Evolutionary conservation across 129 eudicot species (phyloP), one percentile per base, ranked within the genome.

Genomic region (Solidago caesia): DNA sequence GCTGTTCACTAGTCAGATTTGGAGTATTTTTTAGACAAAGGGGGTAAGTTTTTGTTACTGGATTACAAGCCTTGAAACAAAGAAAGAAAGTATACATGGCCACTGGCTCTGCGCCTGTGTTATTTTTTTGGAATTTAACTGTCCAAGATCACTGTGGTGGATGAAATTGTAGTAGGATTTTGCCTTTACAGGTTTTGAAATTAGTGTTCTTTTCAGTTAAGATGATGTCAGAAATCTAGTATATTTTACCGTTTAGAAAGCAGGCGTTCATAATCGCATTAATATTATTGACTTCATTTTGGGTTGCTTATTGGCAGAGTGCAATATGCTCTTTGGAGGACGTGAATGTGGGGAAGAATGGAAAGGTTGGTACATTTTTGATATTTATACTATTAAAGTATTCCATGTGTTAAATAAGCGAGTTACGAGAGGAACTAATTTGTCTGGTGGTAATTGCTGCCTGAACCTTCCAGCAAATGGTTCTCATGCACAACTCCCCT

Each of bases 251-350:
- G 45, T 43, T 25, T 10, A 49, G 56, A 25, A 52, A 51, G 8
- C 26, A 6, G 53, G 47, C 47, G 16, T 47, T 45, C 63, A 25
- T 27, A 81, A 74, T 58, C 16, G 26, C 39, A 25, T 55, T 25
- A 21, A 68, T 6, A 63, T n/a, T 44, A 53, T 45, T 64, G 25
- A 80, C 75, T 58, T 33, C 43, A 3, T 67, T 49, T 39, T 69
- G 46, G 44, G 78, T 21, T 82, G 64, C 80, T 82, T 58, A 57
- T 78, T 84, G 47, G 72, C 96, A 94, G 99, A 70, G 85, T 79
- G 99, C 84, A 62, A 94, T 94, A 75, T 94, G 97, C 76, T 91
- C 99, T 52, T 85, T 94, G 86, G 97, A 91, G 75, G 98, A 94
- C 58, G 72, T 82, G 67, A 80, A 79, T 71, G 82, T 91, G 26